Base-by-base conservation (phyloP, 139 green algal species). In the Chlorella vulgaris region DNA sequence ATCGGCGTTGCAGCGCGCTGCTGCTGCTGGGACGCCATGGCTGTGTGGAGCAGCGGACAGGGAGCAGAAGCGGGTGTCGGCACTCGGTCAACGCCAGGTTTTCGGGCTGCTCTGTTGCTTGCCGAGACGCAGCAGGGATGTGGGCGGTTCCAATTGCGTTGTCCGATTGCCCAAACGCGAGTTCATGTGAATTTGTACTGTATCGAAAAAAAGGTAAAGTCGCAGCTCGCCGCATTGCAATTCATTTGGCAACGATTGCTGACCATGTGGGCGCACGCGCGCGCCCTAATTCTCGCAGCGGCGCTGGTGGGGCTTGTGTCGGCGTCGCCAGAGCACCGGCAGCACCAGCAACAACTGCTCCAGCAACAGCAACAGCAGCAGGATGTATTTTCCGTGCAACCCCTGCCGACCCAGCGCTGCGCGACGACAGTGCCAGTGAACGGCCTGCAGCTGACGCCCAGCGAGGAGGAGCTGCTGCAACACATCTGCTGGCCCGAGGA, bases 401-500 rank as follows among this genome's bases (percentile, higher is more conserved):
- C 75, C 3, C n/a, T 26, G 10, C 75, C 60, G 7, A 13, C 40
- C 51, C 75, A 81, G 75, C 75, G 75, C 60, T 81, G 75, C n/a
- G 58, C 53, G 2, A 6, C 65, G 19, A 29, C 58, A 1, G 65
- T 83, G 29, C 74, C 80, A 2, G 19, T 79, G 21, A 43, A 39
- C 24, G 76, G 71, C 7, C 29, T 74, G 6, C 69, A 83, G 15
- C 71, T 90, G 42, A 88, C 75, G 0, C 74, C 60, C 2, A 39
- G 66, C 7, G 86, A 90, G 61, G 33, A 42, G 29, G 47, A 60
- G 70, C 62, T 89, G 31, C 69, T 90, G 18, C 55, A 76, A 18
- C 58, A 86, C 29, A 61, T 90, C 2, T 90, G 86, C 73, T 88
- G 78, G 80, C 83, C 76, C 2, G 39, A 74, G 29, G 61, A 74